Evolutionary conservation across 352 stramenopile genomes (phyloP), one percentile per base, ranked within the genome.

Genomic region (Blastocystis sp.): DNA sequence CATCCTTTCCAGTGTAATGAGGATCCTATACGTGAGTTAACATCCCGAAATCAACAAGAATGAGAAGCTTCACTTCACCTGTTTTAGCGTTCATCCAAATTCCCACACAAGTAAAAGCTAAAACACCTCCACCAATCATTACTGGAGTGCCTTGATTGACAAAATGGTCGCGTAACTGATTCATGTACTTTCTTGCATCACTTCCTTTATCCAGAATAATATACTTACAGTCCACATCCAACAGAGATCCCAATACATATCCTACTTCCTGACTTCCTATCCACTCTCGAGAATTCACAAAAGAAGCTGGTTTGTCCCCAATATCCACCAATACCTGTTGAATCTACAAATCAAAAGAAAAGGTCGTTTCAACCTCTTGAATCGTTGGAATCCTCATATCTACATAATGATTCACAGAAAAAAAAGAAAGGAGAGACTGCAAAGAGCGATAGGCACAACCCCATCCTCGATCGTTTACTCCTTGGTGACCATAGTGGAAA

Each of bases 381-480:
- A 95, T 93, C n/a, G 89, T 93, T 8, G 93, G 91, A 43, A 91
- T 90, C 0, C 61, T 56, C 29, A 91, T 87, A 39, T 64, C 77
- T 9, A 66, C 64, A 39, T 90, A 90, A 29, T 90, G 76, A 45
- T 68, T 93, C 3, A 94, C 77, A 53, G 91, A 90, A 54, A 95
- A 91, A 92, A 93, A 96, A 2, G 93, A 96, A 47, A 94, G 90
- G 20, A 96, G 89, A 43, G 93, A 95, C 87, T 96, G 94, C 45
- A 96, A 90, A 61, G 93, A 95, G 3, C 93, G 91, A 76, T 96
- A 96, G 34, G 94, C 93, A 64, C 94, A 96, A 59, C 94, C 94
- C 94, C 94, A 96, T 55, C 93, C 94, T 56, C 94, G 94, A 89
- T 96, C 94, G 47, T 95, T 93, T 75, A 93, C 90, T 68, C 82